Evolutionary conservation across 345 rosid genomes (phyloP).

Genomic region (Cardamine chenopodiifolia): DNA sequence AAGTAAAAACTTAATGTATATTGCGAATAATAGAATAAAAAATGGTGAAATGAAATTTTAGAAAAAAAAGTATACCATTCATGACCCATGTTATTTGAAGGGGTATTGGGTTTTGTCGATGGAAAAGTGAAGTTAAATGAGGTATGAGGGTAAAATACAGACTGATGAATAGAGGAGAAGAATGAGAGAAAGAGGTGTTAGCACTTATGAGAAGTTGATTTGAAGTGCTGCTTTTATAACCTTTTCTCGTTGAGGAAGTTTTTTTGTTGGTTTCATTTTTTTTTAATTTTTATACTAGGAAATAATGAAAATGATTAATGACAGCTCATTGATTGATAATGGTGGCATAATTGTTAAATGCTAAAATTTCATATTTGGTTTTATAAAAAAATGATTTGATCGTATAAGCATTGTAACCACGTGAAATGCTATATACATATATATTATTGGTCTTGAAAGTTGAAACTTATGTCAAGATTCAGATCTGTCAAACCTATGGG

Average conservation of each 20-base stretch:
- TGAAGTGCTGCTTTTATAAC: slow-evolving; percentile 30
- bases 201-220: slow-evolving; percentile 4
- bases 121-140: neutral
- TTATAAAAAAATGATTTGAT: slow-evolving; percentile 14
- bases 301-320: slow-evolving; percentile 19
- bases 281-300: neutral
- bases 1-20: neutral
- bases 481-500: neutral
- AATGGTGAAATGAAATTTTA: neutral
- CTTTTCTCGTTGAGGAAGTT: neutral
- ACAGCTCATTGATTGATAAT: slow-evolving; percentile 39
- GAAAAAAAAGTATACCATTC: slow-evolving; percentile 34
- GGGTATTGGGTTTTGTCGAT: slow-evolving; percentile 5
- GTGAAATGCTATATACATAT: no score
- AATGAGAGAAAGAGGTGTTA: slow-evolving; percentile 6
- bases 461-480: neutral
- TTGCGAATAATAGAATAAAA: neutral
- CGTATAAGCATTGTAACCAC: slow-evolving; percentile 27
- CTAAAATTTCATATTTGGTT: neutral
- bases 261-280: neutral
- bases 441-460: neutral
- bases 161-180: neutral
- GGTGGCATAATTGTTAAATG: neutral
- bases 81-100: slow-evolving; percentile 36
- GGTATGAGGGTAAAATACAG: neutral